Evolutionary conservation across 768 basidiomycete species (phyloP).

Genomic region (Suillus sp.): DNA sequence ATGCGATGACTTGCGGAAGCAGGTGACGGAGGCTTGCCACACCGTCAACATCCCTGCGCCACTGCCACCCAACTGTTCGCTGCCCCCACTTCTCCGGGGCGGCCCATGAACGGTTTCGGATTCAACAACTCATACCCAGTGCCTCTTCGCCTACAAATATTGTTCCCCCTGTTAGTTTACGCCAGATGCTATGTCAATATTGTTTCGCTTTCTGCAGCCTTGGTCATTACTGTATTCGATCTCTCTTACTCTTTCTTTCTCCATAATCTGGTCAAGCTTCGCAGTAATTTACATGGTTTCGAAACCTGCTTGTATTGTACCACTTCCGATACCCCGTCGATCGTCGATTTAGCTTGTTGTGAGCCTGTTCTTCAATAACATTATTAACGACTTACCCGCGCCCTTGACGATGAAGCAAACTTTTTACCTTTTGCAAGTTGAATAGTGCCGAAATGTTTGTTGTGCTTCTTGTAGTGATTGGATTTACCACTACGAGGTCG

Average conservation of each 20-base stretch:
- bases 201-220: constrained; percentile 30
- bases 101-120: constrained; percentile 19
- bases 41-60: constrained; percentile 45
- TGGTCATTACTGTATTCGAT: constrained; percentile 30
- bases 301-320: constrained; percentile 9
- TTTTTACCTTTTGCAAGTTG: constrained; percentile 9
- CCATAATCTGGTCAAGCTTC: constrained; percentile 8
- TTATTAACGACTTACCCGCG: not conserved
- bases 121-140: not conserved
- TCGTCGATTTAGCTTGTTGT: constrained; percentile 15
- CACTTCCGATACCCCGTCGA: constrained; percentile 12
- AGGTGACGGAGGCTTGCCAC: constrained; percentile 51
- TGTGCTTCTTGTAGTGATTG: constrained; percentile 7
- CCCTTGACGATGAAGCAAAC: not conserved
- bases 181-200: constrained; percentile 29
- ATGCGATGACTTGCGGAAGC: constrained; percentile 50
- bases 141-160: constrained; percentile 15
- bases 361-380: not conserved
- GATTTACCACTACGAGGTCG: constrained; percentile 13
- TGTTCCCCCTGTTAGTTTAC: constrained; percentile 32
- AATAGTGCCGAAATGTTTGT: constrained; percentile 21
- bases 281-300: constrained; percentile 6
- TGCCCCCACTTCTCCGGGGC: constrained; percentile 37
- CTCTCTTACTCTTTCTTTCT: constrained; percentile 6
- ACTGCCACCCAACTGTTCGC: constrained; percentile 39